Base-by-base conservation (phyloP, 768 basidiomycete genomes). In the Termitomyces heimii region DNA sequence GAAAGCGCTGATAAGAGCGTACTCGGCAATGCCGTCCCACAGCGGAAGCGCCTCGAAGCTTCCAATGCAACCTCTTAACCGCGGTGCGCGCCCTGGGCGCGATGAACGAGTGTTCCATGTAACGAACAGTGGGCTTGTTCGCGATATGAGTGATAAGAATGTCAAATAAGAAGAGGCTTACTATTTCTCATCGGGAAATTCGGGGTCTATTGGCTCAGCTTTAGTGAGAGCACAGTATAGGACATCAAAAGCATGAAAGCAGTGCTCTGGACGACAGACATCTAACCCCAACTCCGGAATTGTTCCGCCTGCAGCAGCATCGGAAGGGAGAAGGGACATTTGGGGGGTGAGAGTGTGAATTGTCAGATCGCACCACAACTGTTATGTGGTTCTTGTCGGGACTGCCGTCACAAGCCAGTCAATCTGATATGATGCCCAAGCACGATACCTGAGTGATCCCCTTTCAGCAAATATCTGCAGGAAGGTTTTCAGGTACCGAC, bases 41-140 rank as follows among this genome's bases (percentile, higher is more conserved):
- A 98, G 75, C 12, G 84, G 72, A 69, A 86, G 78, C 12, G 91
- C 79, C 34, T 87, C 84, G 66, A 99, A 99, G 71, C 83, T 94
- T 66, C 96, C 96, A 64, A 99, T 98, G 73, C 96, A 99, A 47
- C 96, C 96, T 53, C 96, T 77, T 60, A 99, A 76, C 57, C 82
- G 78, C 45, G 83, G 77, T 22, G 81, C 68, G 57, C 82, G 80
- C 32, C 83, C 84, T 20, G 82, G 74, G 56, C 82, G 83, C 56
- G 77, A 78, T 32, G 82, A 77, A 58, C 80, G 81, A 45, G 83
- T 87, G 71, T 93, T 94, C 95, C 95, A 99, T 6, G 96, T 98
- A 32, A 98, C 93, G 71, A 99, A 99, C 55, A 99, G 77, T 13
- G 95, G 94, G 71, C 93, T 55, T 94, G 61, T 44, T 16, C 37